phyloP scores from a whole-genome alignment of 2,329 filamentous ascomycete genomes.

The Harringtonia lauricola region DNA sequence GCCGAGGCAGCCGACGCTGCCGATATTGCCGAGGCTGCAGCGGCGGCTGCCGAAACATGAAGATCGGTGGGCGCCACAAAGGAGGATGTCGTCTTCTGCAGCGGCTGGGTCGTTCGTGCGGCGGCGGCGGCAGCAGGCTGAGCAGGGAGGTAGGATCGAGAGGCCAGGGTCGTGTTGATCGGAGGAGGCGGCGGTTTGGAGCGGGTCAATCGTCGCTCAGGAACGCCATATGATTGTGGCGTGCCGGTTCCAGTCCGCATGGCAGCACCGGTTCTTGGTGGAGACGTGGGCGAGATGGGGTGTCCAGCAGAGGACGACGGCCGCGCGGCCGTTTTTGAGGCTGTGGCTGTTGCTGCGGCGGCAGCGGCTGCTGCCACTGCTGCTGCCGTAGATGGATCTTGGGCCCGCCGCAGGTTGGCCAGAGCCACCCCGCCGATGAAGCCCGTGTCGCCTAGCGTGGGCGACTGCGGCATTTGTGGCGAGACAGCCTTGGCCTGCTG shows the following conservation, averaged over 20 bases:
- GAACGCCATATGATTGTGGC: constrained; percentile 4
- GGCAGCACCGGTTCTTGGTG: not conserved
- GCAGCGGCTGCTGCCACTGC: constrained; percentile 9
- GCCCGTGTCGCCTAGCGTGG: constrained; percentile 20
- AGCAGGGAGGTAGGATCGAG: constrained; percentile 15
- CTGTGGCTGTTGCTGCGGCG: constrained; percentile 8
- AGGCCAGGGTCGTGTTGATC: constrained; percentile 22
- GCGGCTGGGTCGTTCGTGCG: not conserved
- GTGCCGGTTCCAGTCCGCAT: not conserved
- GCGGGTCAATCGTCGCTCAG: constrained; percentile 17
- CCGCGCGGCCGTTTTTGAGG: too few relatives aligned
- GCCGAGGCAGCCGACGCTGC: constrained; percentile 21
- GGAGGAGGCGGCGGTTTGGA: constrained; percentile 23
- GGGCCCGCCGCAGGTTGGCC: constrained; percentile 32
- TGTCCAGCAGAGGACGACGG: constrained; percentile 2
- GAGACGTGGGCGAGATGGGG: not conserved
- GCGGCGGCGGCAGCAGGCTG: not conserved
- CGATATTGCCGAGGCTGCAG: constrained; percentile 33
- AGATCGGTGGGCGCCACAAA: constrained; percentile 40
- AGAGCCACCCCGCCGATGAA: constrained; percentile 47
- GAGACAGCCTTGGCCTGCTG: not conserved
- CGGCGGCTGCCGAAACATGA: constrained; percentile 23
- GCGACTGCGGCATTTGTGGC: not conserved
- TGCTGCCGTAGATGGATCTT: constrained; percentile 8
- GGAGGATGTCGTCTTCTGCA: constrained; percentile 27